A percentile compares a stretch with the other conserved stretches of the same genome.
Conservation (phyloP, 202 grass and related monocot species). For the Digitaria exilis region DNA sequence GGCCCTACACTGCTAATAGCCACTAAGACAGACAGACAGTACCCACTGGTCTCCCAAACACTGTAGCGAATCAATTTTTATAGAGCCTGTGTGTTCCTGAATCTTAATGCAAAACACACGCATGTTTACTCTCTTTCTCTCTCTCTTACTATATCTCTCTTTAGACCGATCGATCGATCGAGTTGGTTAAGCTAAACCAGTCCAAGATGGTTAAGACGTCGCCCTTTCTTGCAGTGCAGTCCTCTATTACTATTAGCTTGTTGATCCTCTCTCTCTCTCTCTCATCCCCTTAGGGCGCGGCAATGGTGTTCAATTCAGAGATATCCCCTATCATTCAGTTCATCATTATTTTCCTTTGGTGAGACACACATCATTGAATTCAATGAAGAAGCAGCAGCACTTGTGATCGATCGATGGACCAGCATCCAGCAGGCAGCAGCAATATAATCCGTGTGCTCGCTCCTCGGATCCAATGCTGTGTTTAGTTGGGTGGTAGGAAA, state of each 20-base stretch:
- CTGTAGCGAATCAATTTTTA: background rate
- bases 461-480: no score
- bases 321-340: no score
- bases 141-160: background rate
- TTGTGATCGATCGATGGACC: no score
- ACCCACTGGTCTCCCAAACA: background rate
- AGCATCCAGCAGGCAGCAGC: no score
- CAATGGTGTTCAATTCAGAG: no score
- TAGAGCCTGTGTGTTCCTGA: background rate
- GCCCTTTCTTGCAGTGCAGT: constrained; percentile 48
- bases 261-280: background rate
- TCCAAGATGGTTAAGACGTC: constrained; percentile 58
- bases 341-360: no score
- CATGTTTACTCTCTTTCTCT: no score
- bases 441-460: no score
- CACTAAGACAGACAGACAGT: background rate
- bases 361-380: no score
- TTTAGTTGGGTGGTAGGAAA: no score
- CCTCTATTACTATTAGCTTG: constrained; percentile 18
- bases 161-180: background rate
- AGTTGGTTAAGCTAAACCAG: constrained; percentile 59
- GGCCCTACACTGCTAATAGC: background rate
- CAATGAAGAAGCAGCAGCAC: no score
- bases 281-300: no score
- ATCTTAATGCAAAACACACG: background rate